A percentile compares a stretch with the other conserved stretches of the same genome.
Conservation (phyloP, 495 filamentous ascomycete genomes). For the Lophiotrema nucula region DNA sequence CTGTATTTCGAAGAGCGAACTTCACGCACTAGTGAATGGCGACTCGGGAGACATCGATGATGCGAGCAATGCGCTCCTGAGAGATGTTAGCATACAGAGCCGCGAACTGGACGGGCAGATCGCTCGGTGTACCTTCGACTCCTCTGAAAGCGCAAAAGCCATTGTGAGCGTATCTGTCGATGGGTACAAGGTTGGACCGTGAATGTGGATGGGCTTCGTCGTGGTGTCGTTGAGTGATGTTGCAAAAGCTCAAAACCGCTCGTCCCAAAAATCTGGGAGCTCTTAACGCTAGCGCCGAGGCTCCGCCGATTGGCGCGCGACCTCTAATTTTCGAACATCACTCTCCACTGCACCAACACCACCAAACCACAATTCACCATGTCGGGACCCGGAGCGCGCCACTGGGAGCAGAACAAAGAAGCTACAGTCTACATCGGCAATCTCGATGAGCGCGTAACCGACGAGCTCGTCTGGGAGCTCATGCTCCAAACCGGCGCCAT, state of each 20-base stretch:
- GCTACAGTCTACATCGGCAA: slow-evolving; percentile 98
- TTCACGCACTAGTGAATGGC: slow-evolving; percentile 89
- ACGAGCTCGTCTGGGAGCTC: slow-evolving; percentile 91
- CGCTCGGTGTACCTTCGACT: slow-evolving; percentile 74
- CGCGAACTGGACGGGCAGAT: slow-evolving; percentile 11
- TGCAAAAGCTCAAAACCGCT: background rate
- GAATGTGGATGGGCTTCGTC: background rate
- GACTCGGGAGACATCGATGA: slow-evolving; percentile 90
- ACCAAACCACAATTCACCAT: slow-evolving; percentile 11
- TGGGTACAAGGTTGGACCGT: background rate
- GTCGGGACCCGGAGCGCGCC: slow-evolving; percentile 66
- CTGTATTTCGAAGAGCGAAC: too few relatives aligned
- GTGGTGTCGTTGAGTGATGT: slow-evolving; percentile 6
- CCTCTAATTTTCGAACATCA: background rate
- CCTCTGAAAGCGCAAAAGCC: slow-evolving; percentile 80
- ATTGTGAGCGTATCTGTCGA: background rate
- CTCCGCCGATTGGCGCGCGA: background rate
- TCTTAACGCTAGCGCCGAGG: background rate
- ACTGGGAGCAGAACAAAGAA: slow-evolving; percentile 99
- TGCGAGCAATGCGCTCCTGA: slow-evolving; percentile 92
- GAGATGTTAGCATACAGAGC: slow-evolving; percentile 12
- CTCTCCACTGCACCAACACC: too few relatives aligned
- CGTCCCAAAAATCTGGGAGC: slow-evolving; percentile 5
- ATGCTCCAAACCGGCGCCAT: slow-evolving; percentile 97
- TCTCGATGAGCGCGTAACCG: slow-evolving; percentile 91